Evolutionary conservation across 495 filamentous ascomycete species (phyloP), one percentile per base, ranked within the genome.

Genomic region (Aspergillus cristatus): DNA sequence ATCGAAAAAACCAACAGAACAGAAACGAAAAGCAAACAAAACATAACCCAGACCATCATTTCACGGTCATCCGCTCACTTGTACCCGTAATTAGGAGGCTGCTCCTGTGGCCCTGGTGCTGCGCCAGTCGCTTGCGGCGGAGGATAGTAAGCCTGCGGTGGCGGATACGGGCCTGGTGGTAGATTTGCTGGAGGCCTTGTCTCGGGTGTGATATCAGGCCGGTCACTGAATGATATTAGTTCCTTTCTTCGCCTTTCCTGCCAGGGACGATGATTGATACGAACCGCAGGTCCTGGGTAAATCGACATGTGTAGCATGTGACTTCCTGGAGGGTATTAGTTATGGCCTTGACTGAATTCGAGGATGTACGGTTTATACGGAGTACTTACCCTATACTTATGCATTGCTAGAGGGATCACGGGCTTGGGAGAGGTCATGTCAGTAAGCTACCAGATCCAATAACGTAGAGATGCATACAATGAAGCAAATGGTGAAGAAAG

Each of bases 401-500:
- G 70, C 6, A 46, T 60, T 3, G 70, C 37, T 12, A 74, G 57
- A 10, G 71, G 71, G 28, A 75, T 64, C 32, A 68, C 32, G 16
- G 71, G 71, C 69, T 69, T 25, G 34, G 29, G 24, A 18, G 32
- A 26, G 18, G 24, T n/a, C n/a, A n/a, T n/a, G n/a, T n/a, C n/a
- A n/a, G n/a, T n/a, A n/a, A n/a, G n/a, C n/a, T n/a, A n/a, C n/a
- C n/a, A n/a, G n/a, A n/a, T n/a, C n/a, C n/a, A n/a, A n/a, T n/a
- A n/a, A n/a, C n/a, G n/a, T n/a, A n/a, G n/a, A n/a, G n/a, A 28
- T 24, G 41, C 68, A 42, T 62, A 74, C 70, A 45, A 75, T 32
- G 35, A 75, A 75, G 53, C 71, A 75, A 32, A 75, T 39, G 18
- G 71, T 75, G 35, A 75, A 71, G 45, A 63, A 75, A 1, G 67